phyloP scores from a whole-genome alignment of 2,329 filamentous ascomycete genomes.

The Apiospora phragmitis region DNA sequence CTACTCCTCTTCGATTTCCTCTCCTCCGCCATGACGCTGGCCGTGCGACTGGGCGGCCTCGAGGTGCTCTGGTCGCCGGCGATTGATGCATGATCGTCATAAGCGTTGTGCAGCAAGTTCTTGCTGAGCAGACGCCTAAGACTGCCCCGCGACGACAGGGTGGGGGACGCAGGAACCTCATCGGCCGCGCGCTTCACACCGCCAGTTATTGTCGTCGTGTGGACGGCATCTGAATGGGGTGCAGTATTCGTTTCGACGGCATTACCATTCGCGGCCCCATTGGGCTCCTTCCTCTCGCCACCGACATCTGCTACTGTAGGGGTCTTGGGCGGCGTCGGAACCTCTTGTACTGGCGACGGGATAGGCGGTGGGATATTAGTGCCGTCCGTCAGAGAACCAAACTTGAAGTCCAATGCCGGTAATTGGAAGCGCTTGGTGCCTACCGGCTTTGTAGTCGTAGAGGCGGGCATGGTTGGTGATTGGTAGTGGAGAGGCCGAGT shows the following conservation, averaged over 20 bases:
- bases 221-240: conserved; percentile 32
- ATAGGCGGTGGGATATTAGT: conserved; percentile 61
- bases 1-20: conserved; percentile 57
- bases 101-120: conserved; percentile 54
- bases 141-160: conserved; percentile 53
- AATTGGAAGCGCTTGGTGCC: conserved; percentile 50
- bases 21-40: conserved; percentile 49
- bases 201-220: conserved; percentile 25
- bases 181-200: conserved; percentile 52
- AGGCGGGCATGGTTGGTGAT: background rate
- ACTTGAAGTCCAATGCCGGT: conserved; percentile 58
- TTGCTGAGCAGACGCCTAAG: conserved; percentile 59
- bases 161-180: conserved; percentile 53
- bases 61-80: conserved; percentile 33
- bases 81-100: conserved; percentile 42
- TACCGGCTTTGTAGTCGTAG: background rate
- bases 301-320: conserved; percentile 19
- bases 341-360: conserved; percentile 53
- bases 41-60: conserved; percentile 53
- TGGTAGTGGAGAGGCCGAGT: background rate
- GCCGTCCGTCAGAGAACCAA: conserved; percentile 59
- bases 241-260: conserved; percentile 36
- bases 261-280: conserved; percentile 42
- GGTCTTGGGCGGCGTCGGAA: conserved; percentile 44
- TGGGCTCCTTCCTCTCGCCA: conserved; percentile 25